These are phyloP conservation scores for Aspergillus funiculosus DNA, from an alignment of 495 filamentous ascomycete species.

Conservation along the genomic window DNA sequence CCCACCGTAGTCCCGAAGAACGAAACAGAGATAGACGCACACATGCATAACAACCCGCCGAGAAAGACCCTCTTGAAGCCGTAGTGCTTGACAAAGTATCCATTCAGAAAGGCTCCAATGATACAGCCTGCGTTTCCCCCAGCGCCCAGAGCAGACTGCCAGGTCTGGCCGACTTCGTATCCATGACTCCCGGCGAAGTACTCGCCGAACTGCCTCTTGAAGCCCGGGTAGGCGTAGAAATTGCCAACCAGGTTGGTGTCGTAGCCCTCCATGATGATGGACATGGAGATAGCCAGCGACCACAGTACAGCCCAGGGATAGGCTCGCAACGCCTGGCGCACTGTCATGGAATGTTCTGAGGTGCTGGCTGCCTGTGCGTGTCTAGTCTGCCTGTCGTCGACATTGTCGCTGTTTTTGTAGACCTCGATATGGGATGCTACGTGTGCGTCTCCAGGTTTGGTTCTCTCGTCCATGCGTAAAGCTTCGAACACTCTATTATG, in stretches of 20 bases:
- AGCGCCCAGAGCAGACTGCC: constrained; percentile 64
- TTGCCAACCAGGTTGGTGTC: constrained; percentile 37
- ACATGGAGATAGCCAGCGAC: constrained; percentile 38
- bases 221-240: constrained; percentile 37
- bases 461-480: too few relatives aligned
- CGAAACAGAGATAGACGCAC: constrained; percentile 59
- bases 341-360: constrained; percentile 22
- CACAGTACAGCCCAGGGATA: constrained; percentile 46
- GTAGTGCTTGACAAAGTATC: constrained; percentile 38
- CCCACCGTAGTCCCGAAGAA: constrained; percentile 59
- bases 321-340: constrained; percentile 14
- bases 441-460: too few relatives aligned
- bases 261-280: constrained; percentile 48
- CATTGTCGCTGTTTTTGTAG: background rate
- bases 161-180: constrained; percentile 56
- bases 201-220: constrained; percentile 56
- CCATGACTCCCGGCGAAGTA: constrained; percentile 20
- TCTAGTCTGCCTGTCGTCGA: constrained; percentile 1
- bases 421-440: background rate
- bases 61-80: constrained; percentile 52
- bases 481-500: too few relatives aligned
- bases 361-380: constrained; percentile 19
- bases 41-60: constrained; percentile 46
- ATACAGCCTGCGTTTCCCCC: constrained; percentile 33
- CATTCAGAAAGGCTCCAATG: constrained; percentile 35